Conservation (phyloP, 208 protist genomes). For the Acanthamoeba sp. region DNA sequence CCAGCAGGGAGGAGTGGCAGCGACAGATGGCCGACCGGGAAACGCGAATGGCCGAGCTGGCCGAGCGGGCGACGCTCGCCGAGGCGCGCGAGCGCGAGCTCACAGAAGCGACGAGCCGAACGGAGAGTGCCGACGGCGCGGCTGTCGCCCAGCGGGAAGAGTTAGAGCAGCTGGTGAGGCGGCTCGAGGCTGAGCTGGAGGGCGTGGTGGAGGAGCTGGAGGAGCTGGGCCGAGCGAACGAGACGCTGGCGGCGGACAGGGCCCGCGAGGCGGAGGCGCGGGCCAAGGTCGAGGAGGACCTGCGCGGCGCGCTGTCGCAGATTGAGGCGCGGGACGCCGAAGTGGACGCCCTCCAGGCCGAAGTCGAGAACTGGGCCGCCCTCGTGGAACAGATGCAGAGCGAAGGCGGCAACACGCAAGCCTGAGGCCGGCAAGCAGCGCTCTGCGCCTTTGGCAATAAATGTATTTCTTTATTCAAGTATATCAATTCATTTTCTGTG, state of each 20-base stretch:
- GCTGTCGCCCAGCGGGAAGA: background rate
- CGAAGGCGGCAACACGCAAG: background rate
- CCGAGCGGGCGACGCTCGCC: background rate
- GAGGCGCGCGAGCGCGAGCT: background rate
- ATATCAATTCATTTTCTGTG: no score
- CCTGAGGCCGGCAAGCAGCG: no score
- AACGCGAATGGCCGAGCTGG: background rate
- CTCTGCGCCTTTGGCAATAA: no score
- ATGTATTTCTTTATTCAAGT: no score
- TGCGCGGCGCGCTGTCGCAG: background rate
- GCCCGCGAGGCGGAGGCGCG: background rate
- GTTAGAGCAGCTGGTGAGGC: conserved; percentile 2
- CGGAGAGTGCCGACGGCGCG: background rate
- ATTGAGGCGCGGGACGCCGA: background rate
- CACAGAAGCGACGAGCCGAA: background rate
- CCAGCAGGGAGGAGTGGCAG: background rate
- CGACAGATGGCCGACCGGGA: background rate
- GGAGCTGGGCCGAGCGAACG: background rate
- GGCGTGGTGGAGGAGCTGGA: background rate
- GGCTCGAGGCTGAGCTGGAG: conserved; percentile 15
- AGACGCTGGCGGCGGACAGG: background rate
- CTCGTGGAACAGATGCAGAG: background rate
- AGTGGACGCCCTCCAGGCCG: conserved; percentile 27
- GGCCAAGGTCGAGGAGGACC: background rate
- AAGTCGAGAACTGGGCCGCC: conserved; percentile 11